Conservation (phyloP, 805 yeast species). For the Kodamaea laetipori region DNA sequence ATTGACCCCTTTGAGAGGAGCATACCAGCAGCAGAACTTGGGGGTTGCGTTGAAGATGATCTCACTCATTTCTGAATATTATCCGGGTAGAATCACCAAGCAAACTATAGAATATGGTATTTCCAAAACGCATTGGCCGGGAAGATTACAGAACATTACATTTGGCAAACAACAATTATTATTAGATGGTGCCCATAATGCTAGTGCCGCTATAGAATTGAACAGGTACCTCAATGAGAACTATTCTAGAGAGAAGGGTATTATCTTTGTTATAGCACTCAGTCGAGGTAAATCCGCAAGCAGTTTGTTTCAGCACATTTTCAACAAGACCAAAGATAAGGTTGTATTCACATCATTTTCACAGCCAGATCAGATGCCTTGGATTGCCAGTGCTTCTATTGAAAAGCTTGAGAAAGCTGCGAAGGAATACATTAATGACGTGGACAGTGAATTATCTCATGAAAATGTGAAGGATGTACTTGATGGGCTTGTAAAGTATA, state of each 20-base stretch:
- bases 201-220: conserved; percentile 77
- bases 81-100: conserved; percentile 27
- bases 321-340: conserved; percentile 49
- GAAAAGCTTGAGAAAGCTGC: conserved; percentile 32
- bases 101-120: conserved; percentile 54
- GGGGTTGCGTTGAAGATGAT: conserved; percentile 65
- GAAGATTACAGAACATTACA: conserved; percentile 62
- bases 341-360: conserved; percentile 67
- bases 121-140: conserved; percentile 72
- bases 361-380: conserved; percentile 87
- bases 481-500: conserved; percentile 14
- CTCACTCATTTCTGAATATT: conserved; percentile 32
- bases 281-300: conserved; percentile 69
- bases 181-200: conserved; percentile 93
- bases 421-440: conserved; percentile 24
- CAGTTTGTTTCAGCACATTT: conserved; percentile 52
- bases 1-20: conserved; percentile 66
- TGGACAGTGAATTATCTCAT: conserved; percentile 13
- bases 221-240: conserved; percentile 48
- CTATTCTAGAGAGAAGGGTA: conserved; percentile 23
- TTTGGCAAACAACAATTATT: conserved; percentile 38
- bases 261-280: conserved; percentile 69
- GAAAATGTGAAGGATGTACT: conserved; percentile 19
- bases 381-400: conserved; percentile 62
- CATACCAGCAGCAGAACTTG: conserved; percentile 70